Evolutionary conservation across 331 rosid genomes (phyloP).

Genomic region (Erythrophleum ivorense): DNA sequence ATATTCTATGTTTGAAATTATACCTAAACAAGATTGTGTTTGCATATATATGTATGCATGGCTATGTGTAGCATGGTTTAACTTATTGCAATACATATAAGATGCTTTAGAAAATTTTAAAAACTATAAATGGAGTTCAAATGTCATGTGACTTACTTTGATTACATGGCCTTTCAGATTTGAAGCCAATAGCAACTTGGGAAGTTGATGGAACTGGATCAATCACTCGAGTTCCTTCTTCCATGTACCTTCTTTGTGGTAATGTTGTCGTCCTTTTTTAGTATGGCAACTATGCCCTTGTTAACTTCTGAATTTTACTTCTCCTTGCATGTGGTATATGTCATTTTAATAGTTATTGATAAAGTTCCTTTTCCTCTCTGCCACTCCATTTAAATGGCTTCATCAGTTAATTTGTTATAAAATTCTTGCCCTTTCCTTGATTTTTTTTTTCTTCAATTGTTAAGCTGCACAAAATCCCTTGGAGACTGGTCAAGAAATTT

Average conservation of each 20-base stretch:
- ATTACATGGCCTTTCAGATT: slow-evolving; percentile 56
- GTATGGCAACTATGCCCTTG: slow-evolving; percentile 20
- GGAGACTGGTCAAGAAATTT: slow-evolving; percentile 64
- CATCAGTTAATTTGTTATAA: slow-evolving; percentile 32
- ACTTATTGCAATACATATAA: slow-evolving; percentile 14
- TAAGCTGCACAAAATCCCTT: slow-evolving; percentile 69
- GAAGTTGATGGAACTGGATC: slow-evolving; percentile 89
- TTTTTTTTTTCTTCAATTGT: slow-evolving; percentile 37
- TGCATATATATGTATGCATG: slow-evolving; percentile 5
- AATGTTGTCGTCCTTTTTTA: slow-evolving; percentile 39
- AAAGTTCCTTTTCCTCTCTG: slow-evolving; percentile 18
- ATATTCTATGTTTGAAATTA: neutral
- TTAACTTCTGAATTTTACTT: slow-evolving; percentile 22
- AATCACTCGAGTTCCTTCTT: slow-evolving; percentile 67
- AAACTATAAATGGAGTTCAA: slow-evolving; percentile 23
- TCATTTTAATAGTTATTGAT: slow-evolving; percentile 27
- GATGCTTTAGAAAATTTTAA: neutral
- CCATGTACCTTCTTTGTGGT: slow-evolving; percentile 97
- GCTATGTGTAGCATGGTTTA: slow-evolving; percentile 25
- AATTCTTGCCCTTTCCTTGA: slow-evolving; percentile 19
- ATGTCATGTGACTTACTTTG: slow-evolving; percentile 37
- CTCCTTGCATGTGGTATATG: neutral
- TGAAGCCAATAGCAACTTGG: slow-evolving; percentile 90
- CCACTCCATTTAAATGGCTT: slow-evolving; percentile 26
- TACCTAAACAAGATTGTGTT: slow-evolving; percentile 14